Base-by-base conservation (phyloP, 139 green algal species). In the Volvox reticuliferus region DNA sequence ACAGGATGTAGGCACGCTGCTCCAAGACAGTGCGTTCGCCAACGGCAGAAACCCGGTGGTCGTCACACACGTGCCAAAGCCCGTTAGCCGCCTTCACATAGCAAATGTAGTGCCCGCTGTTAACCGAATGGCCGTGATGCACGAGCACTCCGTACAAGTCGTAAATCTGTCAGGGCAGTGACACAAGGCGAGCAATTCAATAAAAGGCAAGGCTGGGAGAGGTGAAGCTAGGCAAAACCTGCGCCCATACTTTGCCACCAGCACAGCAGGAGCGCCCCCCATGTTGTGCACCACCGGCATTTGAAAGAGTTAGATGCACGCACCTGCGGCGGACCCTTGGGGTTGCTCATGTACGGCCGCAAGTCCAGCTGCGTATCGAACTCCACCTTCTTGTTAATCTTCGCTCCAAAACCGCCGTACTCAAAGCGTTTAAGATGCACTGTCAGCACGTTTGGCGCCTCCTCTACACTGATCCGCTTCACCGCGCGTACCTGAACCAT, bases 1-100 rank as follows among this genome's bases (percentile, higher is more conserved):
- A 99, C 36, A 99, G 95, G 28, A 99, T 98, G 96, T 99, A 99
- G 9, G 98, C 97, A 33, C 96, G 93, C 93, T 99, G 97, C 0
- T 91, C 89, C 79, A 99, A 94, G 32, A 98, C 98, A 0, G 50
- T 71, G 9, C 12, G 17, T 75, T 91, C 87, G 33, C 91, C 9
- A 63, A 95, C 93, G 37, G 90, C 79, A 22, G 63, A 86, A 12
- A 97, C 96, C 14, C 89, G 63, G 28, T 94, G 93, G 93, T 99
- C 98, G 89, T 99, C 97, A 68, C 96, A 96, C 36, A 94, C 88
- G 93, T 98, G 93, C 98, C 98, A 99, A 37, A 96, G 92, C 22
- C 97, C 97, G 79, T 94, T 96, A 75, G 91, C 88, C 0, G 93
- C 93, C n/a, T 96, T 96, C 30, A 99, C 96, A 86, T 96, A 99